Percentiles rank a stretch among this genome's conserved stretches.
phyloP scores from a whole-genome alignment of 345 rosid species.

The Dovyalis caffra region DNA sequence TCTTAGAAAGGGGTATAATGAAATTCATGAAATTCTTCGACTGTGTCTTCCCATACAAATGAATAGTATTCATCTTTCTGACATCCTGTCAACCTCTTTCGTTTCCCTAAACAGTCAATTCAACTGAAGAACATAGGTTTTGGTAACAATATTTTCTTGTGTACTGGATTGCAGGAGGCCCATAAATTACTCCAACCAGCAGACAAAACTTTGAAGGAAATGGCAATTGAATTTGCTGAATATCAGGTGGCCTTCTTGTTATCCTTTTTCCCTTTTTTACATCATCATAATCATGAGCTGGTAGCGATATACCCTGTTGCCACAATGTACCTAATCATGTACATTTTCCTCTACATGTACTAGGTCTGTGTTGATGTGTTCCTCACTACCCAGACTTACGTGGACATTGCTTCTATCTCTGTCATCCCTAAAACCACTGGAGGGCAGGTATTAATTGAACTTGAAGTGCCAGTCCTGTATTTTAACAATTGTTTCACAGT shows the following conservation, averaged over 20 bases:
- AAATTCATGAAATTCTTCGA: no score
- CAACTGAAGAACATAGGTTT: neutral
- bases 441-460: conserved; percentile 62
- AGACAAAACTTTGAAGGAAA: conserved; percentile 79
- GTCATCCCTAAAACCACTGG: conserved; percentile 93
- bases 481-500: neutral
- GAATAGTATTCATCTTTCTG: neutral
- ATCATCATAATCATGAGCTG: conserved; percentile 1
- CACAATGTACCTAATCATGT: neutral
- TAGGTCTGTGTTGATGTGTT: conserved; percentile 98
- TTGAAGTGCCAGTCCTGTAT: neutral
- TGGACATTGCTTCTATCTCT: conserved; percentile 86
- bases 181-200: conserved; percentile 93
- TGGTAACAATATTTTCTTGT: neutral
- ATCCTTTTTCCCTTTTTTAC: conserved; percentile 13
- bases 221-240: conserved; percentile 99
- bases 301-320: neutral
- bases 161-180: conserved; percentile 67
- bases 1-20: no score
- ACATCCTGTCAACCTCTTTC: neutral
- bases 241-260: conserved; percentile 59
- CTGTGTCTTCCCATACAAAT: no score
- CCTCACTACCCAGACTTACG: conserved; percentile 79
- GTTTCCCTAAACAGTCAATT: neutral
- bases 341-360: conserved; percentile 6